Conservation (phyloP, 345 rosid species). For the Acer saccharum region DNA sequence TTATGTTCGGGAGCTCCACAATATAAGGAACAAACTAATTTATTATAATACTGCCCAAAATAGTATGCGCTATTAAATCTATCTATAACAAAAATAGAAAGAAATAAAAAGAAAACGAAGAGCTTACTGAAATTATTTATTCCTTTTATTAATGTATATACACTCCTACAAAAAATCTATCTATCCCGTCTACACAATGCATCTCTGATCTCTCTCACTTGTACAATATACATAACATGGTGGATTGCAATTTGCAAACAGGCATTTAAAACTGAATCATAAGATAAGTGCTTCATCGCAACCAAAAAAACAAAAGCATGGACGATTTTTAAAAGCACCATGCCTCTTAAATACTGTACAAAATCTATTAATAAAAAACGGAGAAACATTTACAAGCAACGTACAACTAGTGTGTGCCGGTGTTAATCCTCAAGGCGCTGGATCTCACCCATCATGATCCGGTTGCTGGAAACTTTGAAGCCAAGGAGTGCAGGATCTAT, state of each 20-base stretch:
- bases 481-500: conserved; percentile 63
- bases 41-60: not conserved
- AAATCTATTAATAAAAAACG: not conserved
- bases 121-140: not conserved
- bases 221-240: not conserved
- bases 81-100: not conserved
- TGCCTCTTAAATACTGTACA: conserved; percentile 20
- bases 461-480: conserved; percentile 60
- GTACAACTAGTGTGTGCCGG: conserved; percentile 1
- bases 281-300: not conserved
- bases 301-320: not conserved
- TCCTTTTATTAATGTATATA: not conserved
- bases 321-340: not conserved
- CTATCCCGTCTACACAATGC: not conserved
- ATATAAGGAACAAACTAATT: not conserved
- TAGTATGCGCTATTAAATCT: no score
- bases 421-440: conserved; percentile 46
- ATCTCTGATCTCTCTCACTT: not conserved
- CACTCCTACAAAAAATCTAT: conserved; percentile 6
- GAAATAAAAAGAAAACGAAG: not conserved
- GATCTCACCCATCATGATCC: conserved; percentile 67
- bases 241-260: not conserved
- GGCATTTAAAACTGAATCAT: not conserved
- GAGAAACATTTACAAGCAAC: conserved; percentile 7
- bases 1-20: not conserved